A percentile compares a stretch with the other conserved stretches of the same genome.
phyloP scores from a whole-genome alignment of 202 grass and related monocot species.

The Brachypodium distachyon region DNA sequence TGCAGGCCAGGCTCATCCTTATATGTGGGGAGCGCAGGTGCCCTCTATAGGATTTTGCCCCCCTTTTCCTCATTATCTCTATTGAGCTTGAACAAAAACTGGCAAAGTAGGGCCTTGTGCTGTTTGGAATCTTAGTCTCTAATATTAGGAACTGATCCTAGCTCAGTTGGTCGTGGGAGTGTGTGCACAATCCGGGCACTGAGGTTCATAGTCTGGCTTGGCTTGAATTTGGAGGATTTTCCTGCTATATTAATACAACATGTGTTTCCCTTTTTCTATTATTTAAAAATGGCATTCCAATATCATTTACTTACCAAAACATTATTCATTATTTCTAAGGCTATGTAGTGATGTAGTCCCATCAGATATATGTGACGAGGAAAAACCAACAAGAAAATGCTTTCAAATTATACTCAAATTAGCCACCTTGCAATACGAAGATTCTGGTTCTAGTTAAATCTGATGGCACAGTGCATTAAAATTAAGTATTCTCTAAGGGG shows the following conservation, averaged over 20 bases:
- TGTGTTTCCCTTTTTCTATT: background rate
- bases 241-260: background rate
- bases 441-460: background rate
- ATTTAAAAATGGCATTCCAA: background rate
- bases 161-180: background rate
- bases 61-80: background rate
- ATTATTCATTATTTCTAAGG: background rate
- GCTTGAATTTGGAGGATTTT: background rate
- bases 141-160: background rate
- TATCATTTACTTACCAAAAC: background rate
- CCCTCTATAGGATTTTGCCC: background rate
- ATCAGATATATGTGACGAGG: background rate
- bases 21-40: constrained; percentile 99
- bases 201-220: background rate
- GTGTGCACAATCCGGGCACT: too few relatives aligned
- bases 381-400: background rate
- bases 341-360: background rate
- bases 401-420: background rate
- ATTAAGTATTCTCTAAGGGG: background rate
- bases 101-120: background rate
- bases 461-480: background rate
- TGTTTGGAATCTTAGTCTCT: constrained; percentile 4
- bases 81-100: background rate
- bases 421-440: background rate
- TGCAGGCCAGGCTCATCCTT: constrained; percentile 77